phyloP scores from a whole-genome alignment of 768 basidiomycete species.

The Megacollybia marginata region DNA sequence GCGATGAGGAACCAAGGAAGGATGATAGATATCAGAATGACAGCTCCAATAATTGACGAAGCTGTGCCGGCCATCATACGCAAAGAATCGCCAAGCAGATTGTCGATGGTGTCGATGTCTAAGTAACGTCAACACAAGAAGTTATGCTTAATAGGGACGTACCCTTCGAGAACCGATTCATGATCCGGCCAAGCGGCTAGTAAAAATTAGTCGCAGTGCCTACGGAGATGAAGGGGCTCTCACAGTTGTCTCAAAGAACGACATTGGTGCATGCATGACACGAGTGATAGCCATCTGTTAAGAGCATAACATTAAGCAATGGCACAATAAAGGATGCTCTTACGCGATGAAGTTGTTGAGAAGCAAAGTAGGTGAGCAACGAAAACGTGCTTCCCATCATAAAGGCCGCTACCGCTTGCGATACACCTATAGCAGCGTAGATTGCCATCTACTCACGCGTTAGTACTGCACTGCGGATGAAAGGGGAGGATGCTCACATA shows the following conservation, averaged over 20 bases:
- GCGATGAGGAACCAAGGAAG: constrained; percentile 83
- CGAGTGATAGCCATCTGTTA: too few relatives aligned
- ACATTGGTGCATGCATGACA: too few relatives aligned
- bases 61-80: constrained; percentile 65
- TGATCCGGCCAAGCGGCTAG: constrained; percentile 84
- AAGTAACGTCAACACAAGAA: too few relatives aligned
- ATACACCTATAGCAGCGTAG: constrained; percentile 67
- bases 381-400: constrained; percentile 60
- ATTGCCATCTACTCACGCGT: constrained; percentile 87
- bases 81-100: constrained; percentile 65
- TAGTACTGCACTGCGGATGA: too few relatives aligned
- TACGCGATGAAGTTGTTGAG: constrained; percentile 55
- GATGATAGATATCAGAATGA: constrained; percentile 71
- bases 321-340: constrained; percentile 84
- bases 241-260: too few relatives aligned
- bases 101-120: constrained; percentile 80
- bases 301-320: constrained; percentile 89
- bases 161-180: constrained; percentile 89
- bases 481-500: constrained; percentile 40
- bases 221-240: too few relatives aligned
- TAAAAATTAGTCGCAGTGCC: too few relatives aligned
- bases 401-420: constrained; percentile 64
- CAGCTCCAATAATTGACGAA: too few relatives aligned
- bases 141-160: too few relatives aligned
- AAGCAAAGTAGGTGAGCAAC: constrained; percentile 70